Percentiles rank a stretch among this genome's conserved stretches.
Conservation (phyloP, 495 filamentous ascomycete genomes). For the Penicillium canescens region DNA sequence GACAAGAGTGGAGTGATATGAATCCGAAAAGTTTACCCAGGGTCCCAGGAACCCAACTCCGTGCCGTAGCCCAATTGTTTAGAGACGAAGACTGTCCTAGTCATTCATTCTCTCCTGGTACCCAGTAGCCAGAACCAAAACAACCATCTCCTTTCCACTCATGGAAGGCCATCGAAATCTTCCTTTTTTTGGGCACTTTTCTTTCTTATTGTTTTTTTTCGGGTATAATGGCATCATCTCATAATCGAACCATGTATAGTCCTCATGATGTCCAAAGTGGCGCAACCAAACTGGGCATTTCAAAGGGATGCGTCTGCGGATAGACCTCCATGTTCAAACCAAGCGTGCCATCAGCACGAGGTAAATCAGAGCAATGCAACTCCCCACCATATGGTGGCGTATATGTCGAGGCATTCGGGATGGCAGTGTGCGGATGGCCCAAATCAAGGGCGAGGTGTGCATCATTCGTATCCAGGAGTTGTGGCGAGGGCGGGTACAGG, state of each 20-base stretch:
- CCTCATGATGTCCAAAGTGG: conserved; percentile 33
- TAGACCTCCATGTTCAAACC: conserved; percentile 38
- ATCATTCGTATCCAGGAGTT: conserved; percentile 37
- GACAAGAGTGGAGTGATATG: background rate
- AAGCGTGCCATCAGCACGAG: conserved; percentile 26
- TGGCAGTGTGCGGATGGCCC: conserved; percentile 21
- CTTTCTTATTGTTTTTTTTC: conserved; percentile 1
- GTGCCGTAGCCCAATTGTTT: background rate
- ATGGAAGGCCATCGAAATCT: background rate
- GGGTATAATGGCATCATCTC: no score
- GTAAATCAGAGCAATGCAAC: conserved; percentile 27
- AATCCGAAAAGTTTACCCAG: background rate
- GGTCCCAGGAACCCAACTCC: background rate
- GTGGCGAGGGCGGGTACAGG: conserved; percentile 39
- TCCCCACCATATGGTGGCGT: conserved; percentile 37
- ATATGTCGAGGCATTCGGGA: conserved; percentile 34
- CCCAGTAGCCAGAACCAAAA: conserved; percentile 1
- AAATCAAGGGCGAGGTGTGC: conserved; percentile 26
- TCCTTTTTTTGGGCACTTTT: background rate
- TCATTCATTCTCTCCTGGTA: background rate
- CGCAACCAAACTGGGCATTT: conserved; percentile 27
- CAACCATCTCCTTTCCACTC: background rate
- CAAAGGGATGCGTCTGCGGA: conserved; percentile 30
- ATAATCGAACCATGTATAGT: conserved; percentile 2
- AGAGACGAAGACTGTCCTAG: background rate